Base-by-base conservation (phyloP, 176 grass and related monocot genomes). In the Phoenix dactylifera region DNA sequence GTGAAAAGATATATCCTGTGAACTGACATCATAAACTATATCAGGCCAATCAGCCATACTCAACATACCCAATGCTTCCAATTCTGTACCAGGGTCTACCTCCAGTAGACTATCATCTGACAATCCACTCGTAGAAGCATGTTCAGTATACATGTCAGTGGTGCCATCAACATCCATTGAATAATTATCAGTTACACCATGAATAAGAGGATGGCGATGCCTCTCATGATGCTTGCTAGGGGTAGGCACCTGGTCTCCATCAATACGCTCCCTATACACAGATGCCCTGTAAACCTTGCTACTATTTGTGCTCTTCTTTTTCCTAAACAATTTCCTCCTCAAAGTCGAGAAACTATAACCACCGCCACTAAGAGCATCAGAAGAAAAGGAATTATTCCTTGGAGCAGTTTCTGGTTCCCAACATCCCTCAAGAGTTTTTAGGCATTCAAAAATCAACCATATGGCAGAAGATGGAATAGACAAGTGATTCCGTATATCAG, bases 1-100 rank as follows among this genome's bases (percentile, higher is more conserved):
- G 71, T 99, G 94, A 55, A 99, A 92, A 55, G 88, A 99, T 67
- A 81, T 99, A 76, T 93, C 94, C 70, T 99, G 94, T 64, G 88
- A 93, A 70, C 88, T 86, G 49, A 99, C 88, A 68, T 99, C 94
- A 63, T 89, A 99, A 58, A 78, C 66, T 28, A 93, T 73, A 76
- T 74, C 82, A 59, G 87, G 87, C 94, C 94, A 99, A 30, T 60
- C 68, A 54, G 49, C 67, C 62, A 74, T 69, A 65, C 80, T 86
- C 29, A 98, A 72, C 62, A 93, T 76, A 62, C 88, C 77, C 65
- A 78, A 50, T 68, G 80, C 87, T 62, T 85, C 84, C 18, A 74
- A 75, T 83, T 81, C 79, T 73, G 78, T 71, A 74, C 79, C 70
- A 28, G 82, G 56, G 35, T 86, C 84, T 73, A 50, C 69, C 59